Base-by-base conservation (phyloP, 2,329 filamentous ascomycete species). In the Hypocreales sp. region DNA sequence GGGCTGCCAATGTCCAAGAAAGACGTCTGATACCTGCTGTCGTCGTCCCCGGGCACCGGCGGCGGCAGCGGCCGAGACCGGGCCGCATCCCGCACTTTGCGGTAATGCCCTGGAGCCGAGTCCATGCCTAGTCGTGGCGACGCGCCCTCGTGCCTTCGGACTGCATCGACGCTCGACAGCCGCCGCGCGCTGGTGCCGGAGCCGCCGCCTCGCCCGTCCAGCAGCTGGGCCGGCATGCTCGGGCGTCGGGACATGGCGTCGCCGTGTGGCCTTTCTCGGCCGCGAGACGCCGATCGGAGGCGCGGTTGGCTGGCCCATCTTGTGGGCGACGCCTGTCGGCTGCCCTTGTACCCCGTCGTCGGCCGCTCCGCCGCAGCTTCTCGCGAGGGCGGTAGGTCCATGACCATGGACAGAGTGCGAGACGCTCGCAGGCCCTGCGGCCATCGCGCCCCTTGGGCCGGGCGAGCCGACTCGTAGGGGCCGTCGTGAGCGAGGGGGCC, bases 401-500 rank as follows among this genome's bases (percentile, higher is more conserved):
- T 46, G 3, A 71, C 64, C 25, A 66, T 58, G 2, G 67, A 72
- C 8, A 71, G 45, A 2, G 65, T 63, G 5, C 64, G 55, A 2
- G 64, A 57, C 32, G 61, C 55, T 15, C 55, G 46, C 21, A 69
- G 44, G 1, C 58, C 51, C 2, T 61, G 58, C 2, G 65, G 61
- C 3, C 61, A 57, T 50, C 47, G 20, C 52, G 55, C 25, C 55
- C 41, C 11, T 10, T 36, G 25, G 7, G 34, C 23, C 25, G 46
- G 44, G n/a, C 32, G 25, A 7, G 36, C 13, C 21, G 25, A 10
- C 17, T 23, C 20, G 8, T 11, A 10, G 5, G 12, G 27, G 15
- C 33, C 29, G 34, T 27, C 38, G 5, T 34, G 35, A 3, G 29
- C 26, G 23, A 37, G 20, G 8, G 31, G 28, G 12, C 21, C 18